A percentile compares a stretch with the other conserved stretches of the same genome.
These are phyloP conservation scores for Fusarium sp. DNA, from an alignment of 2,329 filamentous ascomycete species.

Conservation along the genomic window DNA sequence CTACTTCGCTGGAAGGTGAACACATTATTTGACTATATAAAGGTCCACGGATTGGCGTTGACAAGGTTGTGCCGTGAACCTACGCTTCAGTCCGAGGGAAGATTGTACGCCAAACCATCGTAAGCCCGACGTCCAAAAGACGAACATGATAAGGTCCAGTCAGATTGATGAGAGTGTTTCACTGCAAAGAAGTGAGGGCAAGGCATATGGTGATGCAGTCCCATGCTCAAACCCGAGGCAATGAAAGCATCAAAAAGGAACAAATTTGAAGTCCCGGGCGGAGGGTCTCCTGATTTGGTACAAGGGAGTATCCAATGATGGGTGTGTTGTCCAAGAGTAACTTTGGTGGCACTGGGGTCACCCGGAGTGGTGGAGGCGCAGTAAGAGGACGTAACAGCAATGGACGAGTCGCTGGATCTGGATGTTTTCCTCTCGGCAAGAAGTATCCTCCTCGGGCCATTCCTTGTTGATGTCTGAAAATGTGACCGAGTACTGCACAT, in stretches of 20 bases:
- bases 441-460: too few species aligned
- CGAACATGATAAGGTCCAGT: too few species aligned
- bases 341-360: not conserved
- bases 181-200: not conserved
- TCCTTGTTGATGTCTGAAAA: too few species aligned
- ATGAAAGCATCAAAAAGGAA: not conserved
- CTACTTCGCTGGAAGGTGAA: slow-evolving; percentile 3
- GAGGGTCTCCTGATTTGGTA: not conserved
- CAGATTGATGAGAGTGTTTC: too few species aligned
- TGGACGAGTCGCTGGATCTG: not conserved
- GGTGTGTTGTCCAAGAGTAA: not conserved
- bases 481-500: too few species aligned
- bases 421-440: too few species aligned
- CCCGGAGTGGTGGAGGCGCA: not conserved
- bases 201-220: not conserved
- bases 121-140: not conserved
- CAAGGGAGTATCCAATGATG: not conserved
- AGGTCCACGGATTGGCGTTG: not conserved
- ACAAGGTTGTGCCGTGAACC: not conserved
- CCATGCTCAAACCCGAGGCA: not conserved
- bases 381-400: not conserved
- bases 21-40: not conserved
- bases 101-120: too few species aligned
- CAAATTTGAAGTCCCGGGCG: not conserved
- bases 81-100: not conserved